phyloP scores from a whole-genome alignment of 306 rosid species.

The Rosa lucieae region DNA sequence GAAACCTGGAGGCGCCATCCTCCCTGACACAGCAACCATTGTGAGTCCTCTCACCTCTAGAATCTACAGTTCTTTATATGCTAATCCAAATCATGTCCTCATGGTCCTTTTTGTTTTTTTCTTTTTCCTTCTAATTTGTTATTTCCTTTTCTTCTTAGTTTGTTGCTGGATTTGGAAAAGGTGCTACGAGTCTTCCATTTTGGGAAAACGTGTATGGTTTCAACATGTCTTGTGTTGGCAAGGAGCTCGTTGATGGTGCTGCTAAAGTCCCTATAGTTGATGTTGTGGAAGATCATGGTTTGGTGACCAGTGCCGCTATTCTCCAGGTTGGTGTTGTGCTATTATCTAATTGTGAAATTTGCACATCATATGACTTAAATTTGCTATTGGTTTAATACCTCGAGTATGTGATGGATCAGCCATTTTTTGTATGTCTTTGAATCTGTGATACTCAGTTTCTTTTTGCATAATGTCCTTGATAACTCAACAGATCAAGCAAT shows the following conservation, averaged over 20 bases:
- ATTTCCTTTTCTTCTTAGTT: conserved; percentile 40
- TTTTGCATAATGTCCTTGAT: background rate
- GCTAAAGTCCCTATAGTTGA: conserved; percentile 83
- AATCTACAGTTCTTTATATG: background rate
- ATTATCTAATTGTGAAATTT: background rate
- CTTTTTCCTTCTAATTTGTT: background rate
- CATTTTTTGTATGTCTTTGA: background rate
- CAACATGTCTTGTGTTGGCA: conserved; percentile 80
- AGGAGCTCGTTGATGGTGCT: conserved; percentile 74
- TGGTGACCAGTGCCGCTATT: conserved; percentile 65
- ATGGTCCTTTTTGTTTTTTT: background rate
- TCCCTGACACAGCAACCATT: conserved; percentile 91
- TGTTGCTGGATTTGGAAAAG: conserved; percentile 95
- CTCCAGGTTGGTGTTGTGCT: conserved; percentile 67
- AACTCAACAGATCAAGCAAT: background rate
- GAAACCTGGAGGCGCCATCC: conserved; percentile 94
- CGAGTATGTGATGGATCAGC: background rate
- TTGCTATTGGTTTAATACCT: background rate
- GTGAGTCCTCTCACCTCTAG: conserved; percentile 44
- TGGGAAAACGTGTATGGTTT: conserved; percentile 85
- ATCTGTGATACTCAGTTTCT: background rate
- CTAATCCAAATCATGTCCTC: background rate
- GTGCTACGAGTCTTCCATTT: conserved; percentile 88
- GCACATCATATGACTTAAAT: background rate
- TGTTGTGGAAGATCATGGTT: conserved; percentile 57